Evolutionary conservation across 495 filamentous ascomycete species (phyloP).

Genomic region (Physcia stellaris): DNA sequence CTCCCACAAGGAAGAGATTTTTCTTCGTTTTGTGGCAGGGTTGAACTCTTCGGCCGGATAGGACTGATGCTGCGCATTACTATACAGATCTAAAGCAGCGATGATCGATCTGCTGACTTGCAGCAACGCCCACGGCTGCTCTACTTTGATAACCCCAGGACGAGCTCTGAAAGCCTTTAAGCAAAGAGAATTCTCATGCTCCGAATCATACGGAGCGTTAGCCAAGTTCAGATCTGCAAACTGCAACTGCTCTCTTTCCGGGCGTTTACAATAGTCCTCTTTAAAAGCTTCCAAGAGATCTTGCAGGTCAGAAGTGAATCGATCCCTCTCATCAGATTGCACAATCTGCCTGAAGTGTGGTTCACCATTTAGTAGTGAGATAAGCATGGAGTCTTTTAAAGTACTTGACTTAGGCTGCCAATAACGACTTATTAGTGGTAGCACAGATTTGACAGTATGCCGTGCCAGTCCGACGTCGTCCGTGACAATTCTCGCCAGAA

Average conservation of each 20-base stretch:
- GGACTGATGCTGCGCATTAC: not conserved
- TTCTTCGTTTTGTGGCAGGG: conserved; percentile 42
- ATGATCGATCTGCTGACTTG: conserved; percentile 13
- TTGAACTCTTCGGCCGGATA: not conserved
- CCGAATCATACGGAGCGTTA: conserved; percentile 18
- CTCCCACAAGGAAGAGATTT: conserved; percentile 40
- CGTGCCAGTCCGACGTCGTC: conserved; percentile 52
- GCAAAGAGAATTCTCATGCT: conserved; percentile 11
- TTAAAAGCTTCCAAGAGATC: conserved; percentile 48
- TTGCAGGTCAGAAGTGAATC: conserved; percentile 21
- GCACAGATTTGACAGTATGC: conserved; percentile 38
- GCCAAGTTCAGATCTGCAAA: conserved; percentile 57
- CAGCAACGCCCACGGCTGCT: conserved; percentile 34
- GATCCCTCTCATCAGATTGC: conserved; percentile 12
- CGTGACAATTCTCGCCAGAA: conserved; percentile 49
- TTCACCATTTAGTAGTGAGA: conserved; percentile 53
- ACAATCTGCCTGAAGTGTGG: conserved; percentile 39
- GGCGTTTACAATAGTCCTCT: conserved; percentile 57
- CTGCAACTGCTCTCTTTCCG: conserved; percentile 59
- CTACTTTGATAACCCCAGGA: conserved; percentile 28
- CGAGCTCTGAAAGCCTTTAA: conserved; percentile 23
- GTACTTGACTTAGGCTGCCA: conserved; percentile 55
- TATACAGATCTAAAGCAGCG: conserved; percentile 1
- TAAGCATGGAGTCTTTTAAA: conserved; percentile 58
- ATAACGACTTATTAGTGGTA: conserved; percentile 57